Percentiles rank a stretch among this genome's conserved stretches.
Evolutionary conservation across 352 stramenopile genomes (phyloP).

Genomic region (Phytophthora lateralis): DNA sequence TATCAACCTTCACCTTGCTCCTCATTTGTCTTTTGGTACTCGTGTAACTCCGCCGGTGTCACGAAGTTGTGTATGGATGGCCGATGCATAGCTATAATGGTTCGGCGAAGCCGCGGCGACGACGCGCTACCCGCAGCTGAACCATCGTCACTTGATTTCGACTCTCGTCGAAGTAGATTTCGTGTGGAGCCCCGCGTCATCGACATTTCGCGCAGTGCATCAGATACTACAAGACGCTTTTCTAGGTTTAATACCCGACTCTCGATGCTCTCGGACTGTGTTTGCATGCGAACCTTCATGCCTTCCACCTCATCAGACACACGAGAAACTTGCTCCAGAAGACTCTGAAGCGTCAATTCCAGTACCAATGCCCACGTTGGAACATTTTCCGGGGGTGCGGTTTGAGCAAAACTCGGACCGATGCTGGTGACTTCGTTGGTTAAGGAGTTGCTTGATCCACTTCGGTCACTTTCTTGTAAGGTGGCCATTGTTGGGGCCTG

Average conservation of each 20-base stretch:
- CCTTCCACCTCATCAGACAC: conserved; percentile 64
- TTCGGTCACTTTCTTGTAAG: conserved; percentile 21
- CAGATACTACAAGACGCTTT: conserved; percentile 46
- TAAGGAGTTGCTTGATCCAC: conserved; percentile 6
- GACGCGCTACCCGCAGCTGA: conserved; percentile 11
- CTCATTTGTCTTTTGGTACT: conserved; percentile 49
- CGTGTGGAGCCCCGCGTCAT: conserved; percentile 21
- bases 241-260: conserved; percentile 51
- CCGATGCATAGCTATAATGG: conserved; percentile 16
- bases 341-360: conserved; percentile 55
- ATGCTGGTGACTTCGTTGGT: conserved; percentile 3
- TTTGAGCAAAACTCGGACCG: conserved; percentile 2
- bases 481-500: conserved; percentile 17
- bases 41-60: conserved; percentile 59
- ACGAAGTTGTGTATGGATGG: conserved; percentile 70
- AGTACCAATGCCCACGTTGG: conserved; percentile 60
- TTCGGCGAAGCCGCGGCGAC: conserved; percentile 10
- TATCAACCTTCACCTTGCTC: conserved; percentile 27
- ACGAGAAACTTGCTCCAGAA: conserved; percentile 54
- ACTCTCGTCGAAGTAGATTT: conserved; percentile 25
- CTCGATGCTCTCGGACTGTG: conserved; percentile 49
- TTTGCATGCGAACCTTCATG: conserved; percentile 51
- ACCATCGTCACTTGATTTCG: conserved; percentile 11
- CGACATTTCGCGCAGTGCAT: conserved; percentile 59
- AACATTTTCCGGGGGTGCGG: conserved; percentile 13